Conservation (phyloP, 371 early-diverging fungal species). For the Pancytospora philotis region DNA sequence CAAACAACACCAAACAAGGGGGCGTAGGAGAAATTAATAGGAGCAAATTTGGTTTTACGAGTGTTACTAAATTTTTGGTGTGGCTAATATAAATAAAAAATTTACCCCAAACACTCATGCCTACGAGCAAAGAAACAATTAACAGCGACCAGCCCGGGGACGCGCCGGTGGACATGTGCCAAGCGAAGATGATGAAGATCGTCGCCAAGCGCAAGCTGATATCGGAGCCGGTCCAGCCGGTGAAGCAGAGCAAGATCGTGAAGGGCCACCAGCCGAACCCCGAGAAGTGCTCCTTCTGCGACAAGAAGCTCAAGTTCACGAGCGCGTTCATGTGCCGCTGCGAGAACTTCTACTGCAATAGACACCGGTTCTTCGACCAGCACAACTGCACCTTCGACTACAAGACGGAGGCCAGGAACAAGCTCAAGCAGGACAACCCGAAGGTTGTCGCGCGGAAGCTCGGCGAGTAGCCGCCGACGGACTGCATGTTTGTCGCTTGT, state of each 20-base stretch:
- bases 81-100: conserved; percentile 36
- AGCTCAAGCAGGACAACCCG: conserved; percentile 57
- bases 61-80: too few species aligned
- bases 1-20: too few species aligned
- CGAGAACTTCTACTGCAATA: conserved; percentile 52
- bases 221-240: not conserved
- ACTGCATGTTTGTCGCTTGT: too few species aligned
- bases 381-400: conserved; percentile 60
- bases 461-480: too few species aligned
- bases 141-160: not conserved
- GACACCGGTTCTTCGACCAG: conserved; percentile 59
- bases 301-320: conserved; percentile 47
- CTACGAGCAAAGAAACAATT: conserved; percentile 8
- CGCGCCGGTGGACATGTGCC: not conserved
- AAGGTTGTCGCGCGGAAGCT: conserved; percentile 50
- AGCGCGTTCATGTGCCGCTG: conserved; percentile 58
- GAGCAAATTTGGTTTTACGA: too few species aligned
- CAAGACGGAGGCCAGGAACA: conserved; percentile 41
- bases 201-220: conserved; percentile 1
- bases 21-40: too few species aligned
- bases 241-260: conserved; percentile 14
- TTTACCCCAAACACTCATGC: not conserved
- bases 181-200: not conserved
- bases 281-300: conserved; percentile 48
- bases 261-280: not conserved